Evolutionary conservation across 2,329 filamentous ascomycete species (phyloP), one percentile per base, ranked within the genome.

Genomic region (Alternaria triticimaculans): DNA sequence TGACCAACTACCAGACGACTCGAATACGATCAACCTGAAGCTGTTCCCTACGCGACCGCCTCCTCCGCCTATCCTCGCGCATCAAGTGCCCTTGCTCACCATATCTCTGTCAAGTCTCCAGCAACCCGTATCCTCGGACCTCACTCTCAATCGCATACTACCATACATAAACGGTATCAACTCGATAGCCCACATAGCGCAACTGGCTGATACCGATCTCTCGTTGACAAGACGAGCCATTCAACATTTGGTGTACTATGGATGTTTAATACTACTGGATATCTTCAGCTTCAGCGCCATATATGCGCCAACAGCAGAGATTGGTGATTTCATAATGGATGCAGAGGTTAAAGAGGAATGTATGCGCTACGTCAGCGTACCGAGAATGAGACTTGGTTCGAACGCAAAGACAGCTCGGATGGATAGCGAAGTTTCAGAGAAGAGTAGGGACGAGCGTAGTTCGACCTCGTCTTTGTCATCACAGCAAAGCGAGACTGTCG

Each of bases 21-120:
- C 93, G 64, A 97, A 97, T 79, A 97, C 93, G 0, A 90, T 97
- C 80, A 97, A 97, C 81, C 92, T 97, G 86, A 97, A 97, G 82
- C 88, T 97, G 54, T 97, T 97, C 79, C 94, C 93, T 0, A 89
- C 92, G 50, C 91, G 95, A 73, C 85, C 89, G 1, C 88, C 89
- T 15, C 94, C 94, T 2, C 89, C 93, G 0, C 86, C 89, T 4
- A 90, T 98, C 59, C 90, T 91, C 73, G 88, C 92, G 50, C 97
- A 93, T 90, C 93, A 98, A 75, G 96, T 99, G 3, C 96, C 96
- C 5, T 88, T 99, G 21, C 85, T 89, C 60, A 89, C 88, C 6
- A 87, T 90, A 51, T 77, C 76, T 14, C 73, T 81, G 21, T 69
- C 72, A 33, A 74, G 70, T 28, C 75, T 82, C 55, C 78, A 76